Percentiles rank a stretch among this genome's conserved stretches.
phyloP scores from a whole-genome alignment of 352 stramenopile species.

The Phytophthora brassicae region DNA sequence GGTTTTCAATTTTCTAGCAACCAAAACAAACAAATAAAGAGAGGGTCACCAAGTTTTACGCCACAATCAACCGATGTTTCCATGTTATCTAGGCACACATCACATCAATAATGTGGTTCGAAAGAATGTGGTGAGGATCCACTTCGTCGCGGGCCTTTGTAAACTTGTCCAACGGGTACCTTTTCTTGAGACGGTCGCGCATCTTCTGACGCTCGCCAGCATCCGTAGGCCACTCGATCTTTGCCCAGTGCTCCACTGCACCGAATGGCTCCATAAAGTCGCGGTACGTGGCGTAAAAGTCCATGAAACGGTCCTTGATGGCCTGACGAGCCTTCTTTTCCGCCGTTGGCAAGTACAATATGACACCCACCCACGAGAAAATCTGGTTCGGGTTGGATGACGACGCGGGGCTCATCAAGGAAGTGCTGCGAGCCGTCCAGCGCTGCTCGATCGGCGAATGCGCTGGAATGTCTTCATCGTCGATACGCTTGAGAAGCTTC shows the following conservation, averaged over 20 bases:
- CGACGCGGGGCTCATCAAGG: conserved; percentile 92
- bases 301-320: conserved; percentile 92
- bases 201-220: conserved; percentile 50
- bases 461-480: conserved; percentile 91
- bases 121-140: conserved; percentile 93
- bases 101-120: conserved; percentile 89
- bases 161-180: conserved; percentile 91
- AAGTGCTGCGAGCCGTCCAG: conserved; percentile 93
- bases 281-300: conserved; percentile 91
- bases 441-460: conserved; percentile 98
- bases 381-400: conserved; percentile 65
- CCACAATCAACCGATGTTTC: no score
- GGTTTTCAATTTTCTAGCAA: conserved; percentile 30
- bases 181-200: conserved; percentile 61
- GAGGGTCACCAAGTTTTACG: not conserved
- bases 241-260: conserved; percentile 96
- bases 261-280: conserved; percentile 89
- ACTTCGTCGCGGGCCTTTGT: conserved; percentile 86
- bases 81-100: conserved; percentile 35
- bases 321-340: conserved; percentile 51
- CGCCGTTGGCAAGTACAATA: conserved; percentile 94
- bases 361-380: conserved; percentile 98
- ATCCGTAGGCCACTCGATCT: conserved; percentile 91
- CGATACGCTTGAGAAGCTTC: conserved; percentile 91
- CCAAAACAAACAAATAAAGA: conserved; percentile 15